Evolutionary conservation across 306 rosid genomes (phyloP).

Genomic region (Erythrophleum fordii): DNA sequence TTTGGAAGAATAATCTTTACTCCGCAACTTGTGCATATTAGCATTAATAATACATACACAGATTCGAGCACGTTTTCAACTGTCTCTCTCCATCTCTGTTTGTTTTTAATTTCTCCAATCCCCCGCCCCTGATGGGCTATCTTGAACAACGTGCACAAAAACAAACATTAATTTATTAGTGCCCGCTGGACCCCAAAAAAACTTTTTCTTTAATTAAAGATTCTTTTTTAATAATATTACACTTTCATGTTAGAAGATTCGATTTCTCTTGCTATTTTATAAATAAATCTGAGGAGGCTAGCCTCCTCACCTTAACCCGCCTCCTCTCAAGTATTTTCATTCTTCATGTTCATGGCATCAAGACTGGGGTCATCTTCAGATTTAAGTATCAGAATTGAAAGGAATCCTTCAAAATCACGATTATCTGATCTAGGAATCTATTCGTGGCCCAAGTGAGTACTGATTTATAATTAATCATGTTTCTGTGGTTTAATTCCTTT

Average conservation of each 20-base stretch:
- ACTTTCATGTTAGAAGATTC: neutral
- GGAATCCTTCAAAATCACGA: conserved; percentile 66
- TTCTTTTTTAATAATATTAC: too few relatives aligned
- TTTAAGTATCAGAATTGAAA: conserved; percentile 60
- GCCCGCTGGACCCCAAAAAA: too few relatives aligned
- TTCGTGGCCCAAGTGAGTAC: conserved; percentile 78
- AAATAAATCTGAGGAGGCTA: neutral
- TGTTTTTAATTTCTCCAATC: too few relatives aligned
- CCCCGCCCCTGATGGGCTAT: too few relatives aligned
- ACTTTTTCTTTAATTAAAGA: too few relatives aligned
- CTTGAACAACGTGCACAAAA: too few relatives aligned
- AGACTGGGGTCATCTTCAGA: conserved; percentile 31
- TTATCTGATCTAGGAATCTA: conserved; percentile 66
- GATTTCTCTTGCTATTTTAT: too few relatives aligned
- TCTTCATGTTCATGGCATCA: conserved; percentile 41
- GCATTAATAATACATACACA: neutral
- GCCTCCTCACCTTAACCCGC: neutral
- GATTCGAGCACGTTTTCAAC: neutral
- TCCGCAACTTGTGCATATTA: neutral
- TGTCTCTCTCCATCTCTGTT: neutral
- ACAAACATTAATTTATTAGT: too few relatives aligned
- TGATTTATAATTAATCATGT: neutral
- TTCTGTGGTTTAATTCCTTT: neutral
- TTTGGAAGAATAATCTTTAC: too few relatives aligned
- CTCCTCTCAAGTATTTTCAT: neutral